These are phyloP conservation scores for Vitis labrusca DNA, from an alignment of 164 flowering plant species.

Conservation along the genomic window DNA sequence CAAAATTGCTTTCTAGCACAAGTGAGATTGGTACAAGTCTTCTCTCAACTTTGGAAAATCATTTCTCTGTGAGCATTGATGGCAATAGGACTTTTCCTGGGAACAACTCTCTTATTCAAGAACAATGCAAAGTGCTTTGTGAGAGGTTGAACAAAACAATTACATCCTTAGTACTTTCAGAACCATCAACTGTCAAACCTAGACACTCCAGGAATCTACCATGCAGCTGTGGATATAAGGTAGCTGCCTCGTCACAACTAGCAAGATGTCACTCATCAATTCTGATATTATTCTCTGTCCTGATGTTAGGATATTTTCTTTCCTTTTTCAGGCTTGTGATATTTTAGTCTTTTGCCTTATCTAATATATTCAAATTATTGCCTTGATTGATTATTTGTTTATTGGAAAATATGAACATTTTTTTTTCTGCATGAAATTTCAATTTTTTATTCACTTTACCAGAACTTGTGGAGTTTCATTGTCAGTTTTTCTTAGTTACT, in stretches of 20 bases:
- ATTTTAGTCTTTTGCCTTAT: slow-evolving; percentile 1
- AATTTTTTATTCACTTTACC: not conserved
- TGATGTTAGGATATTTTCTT: slow-evolving; percentile 31
- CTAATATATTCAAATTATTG: not conserved
- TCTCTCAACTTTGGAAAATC: slow-evolving; percentile 68
- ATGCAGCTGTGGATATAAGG: slow-evolving; percentile 45
- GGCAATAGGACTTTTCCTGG: slow-evolving; percentile 14
- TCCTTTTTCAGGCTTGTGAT: slow-evolving; percentile 19
- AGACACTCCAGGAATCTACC: slow-evolving; percentile 11
- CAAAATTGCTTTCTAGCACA: slow-evolving; percentile 54
- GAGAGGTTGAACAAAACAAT: slow-evolving; percentile 47
- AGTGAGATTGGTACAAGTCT: slow-evolving; percentile 59
- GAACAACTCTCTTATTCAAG: slow-evolving; percentile 37
- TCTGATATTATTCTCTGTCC: slow-evolving; percentile 29
- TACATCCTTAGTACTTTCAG: slow-evolving; percentile 38
- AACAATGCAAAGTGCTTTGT: slow-evolving; percentile 42
- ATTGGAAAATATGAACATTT: no score
- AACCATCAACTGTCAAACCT: slow-evolving; percentile 23
- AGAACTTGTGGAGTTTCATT: not conserved
- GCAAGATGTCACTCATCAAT: slow-evolving; percentile 36
- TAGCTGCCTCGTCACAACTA: slow-evolving; percentile 54
- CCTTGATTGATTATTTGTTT: no score
- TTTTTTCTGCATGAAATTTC: not conserved
- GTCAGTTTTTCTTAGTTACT: not conserved
- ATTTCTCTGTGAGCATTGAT: slow-evolving; percentile 36